These are phyloP conservation scores for Prunus davidiana DNA, from an alignment of 306 rosid species.

Conservation along the genomic window DNA sequence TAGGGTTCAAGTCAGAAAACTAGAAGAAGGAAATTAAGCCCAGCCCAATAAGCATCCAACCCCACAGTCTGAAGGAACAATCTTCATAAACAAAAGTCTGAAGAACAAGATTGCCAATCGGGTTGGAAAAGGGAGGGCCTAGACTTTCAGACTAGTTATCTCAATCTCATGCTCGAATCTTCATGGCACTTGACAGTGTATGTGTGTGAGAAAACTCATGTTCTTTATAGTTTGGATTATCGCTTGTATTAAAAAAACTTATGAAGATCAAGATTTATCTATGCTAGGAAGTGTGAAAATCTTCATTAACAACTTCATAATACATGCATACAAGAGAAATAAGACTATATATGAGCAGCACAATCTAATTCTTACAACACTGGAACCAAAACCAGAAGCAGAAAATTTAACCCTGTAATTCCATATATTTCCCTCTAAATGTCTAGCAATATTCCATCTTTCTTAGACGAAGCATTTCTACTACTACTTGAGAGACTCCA, in stretches of 20 bases:
- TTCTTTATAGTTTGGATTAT: too few relatives aligned
- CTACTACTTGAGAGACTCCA: constrained; percentile 66
- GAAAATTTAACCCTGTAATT: not conserved
- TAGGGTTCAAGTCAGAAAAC: not conserved
- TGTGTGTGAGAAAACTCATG: too few relatives aligned
- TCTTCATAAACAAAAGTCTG: not conserved
- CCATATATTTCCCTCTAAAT: constrained; percentile 13
- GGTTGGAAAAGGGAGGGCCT: too few relatives aligned
- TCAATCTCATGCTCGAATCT: too few relatives aligned
- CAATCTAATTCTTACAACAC: not conserved
- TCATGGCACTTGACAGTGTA: too few relatives aligned
- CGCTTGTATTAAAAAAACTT: too few relatives aligned
- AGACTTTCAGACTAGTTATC: too few relatives aligned
- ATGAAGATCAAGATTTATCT: not conserved
- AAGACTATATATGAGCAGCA: not conserved
- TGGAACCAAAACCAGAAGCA: not conserved
- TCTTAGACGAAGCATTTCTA: constrained; percentile 51
- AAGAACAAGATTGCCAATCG: too few relatives aligned
- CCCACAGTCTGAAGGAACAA: not conserved
- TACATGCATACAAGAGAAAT: not conserved
- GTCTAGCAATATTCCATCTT: constrained; percentile 35
- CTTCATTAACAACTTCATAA: not conserved
- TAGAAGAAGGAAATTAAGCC: not conserved
- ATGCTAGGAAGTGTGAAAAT: not conserved
- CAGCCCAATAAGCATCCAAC: not conserved